phyloP scores from a whole-genome alignment of 352 stramenopile genomes.

The Globisporangium ultimum region DNA sequence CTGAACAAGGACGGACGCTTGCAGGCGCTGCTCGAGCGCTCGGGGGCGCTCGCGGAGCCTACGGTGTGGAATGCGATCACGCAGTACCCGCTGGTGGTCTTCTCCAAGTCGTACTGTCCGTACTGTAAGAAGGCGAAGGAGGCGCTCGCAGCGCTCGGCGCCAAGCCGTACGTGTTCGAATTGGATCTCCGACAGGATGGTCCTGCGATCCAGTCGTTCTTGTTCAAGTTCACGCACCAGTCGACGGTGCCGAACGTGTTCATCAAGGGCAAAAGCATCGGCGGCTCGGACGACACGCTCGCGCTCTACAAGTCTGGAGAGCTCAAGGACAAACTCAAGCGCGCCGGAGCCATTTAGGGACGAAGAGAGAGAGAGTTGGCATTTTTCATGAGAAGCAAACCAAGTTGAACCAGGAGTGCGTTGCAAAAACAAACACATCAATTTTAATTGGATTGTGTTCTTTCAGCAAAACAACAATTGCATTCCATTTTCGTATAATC shows the following conservation, averaged over 20 bases:
- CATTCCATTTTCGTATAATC: too few relatives aligned
- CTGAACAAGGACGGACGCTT: constrained; percentile 83
- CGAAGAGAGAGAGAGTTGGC: background rate
- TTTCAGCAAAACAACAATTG: too few relatives aligned
- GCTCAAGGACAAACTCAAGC: constrained; percentile 86
- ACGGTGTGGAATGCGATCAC: constrained; percentile 73
- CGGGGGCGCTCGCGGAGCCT: constrained; percentile 62
- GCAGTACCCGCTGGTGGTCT: constrained; percentile 71
- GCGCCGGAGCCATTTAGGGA: constrained; percentile 43
- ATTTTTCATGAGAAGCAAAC: background rate
- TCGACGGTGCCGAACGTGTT: constrained; percentile 98
- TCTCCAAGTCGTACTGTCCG: constrained; percentile 85
- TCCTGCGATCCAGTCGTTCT: constrained; percentile 87
- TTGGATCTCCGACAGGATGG: constrained; percentile 86
- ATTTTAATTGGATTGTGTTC: too few relatives aligned
- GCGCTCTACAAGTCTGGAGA: constrained; percentile 83
- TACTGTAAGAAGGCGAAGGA: constrained; percentile 88
- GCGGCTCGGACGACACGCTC: constrained; percentile 94
- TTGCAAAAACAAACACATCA: background rate
- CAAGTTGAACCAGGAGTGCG: background rate
- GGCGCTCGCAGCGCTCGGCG: constrained; percentile 50
- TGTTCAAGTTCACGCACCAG: constrained; percentile 91
- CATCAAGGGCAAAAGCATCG: constrained; percentile 93
- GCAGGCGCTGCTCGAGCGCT: constrained; percentile 78
- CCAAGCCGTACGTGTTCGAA: constrained; percentile 70